Base-by-base conservation (phyloP, 768 basidiomycete genomes). In the Phylloporus sp. region DNA sequence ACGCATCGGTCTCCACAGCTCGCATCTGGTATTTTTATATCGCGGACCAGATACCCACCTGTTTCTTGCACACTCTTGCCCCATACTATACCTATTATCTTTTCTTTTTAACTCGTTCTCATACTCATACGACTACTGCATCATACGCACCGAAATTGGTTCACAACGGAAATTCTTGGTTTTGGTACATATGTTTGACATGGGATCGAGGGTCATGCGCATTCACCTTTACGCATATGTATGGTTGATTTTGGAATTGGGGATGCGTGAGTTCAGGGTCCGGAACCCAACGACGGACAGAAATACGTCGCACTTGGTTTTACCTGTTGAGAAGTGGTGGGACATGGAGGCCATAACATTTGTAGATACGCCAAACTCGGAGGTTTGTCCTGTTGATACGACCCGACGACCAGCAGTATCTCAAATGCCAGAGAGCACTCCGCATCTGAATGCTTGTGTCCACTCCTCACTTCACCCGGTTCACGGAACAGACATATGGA, bases 41-140 rank as follows among this genome's bases (percentile, higher is more conserved):
- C 44, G 33, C 11, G 40, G 35, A 50, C 39, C 17, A 44, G 38
- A 62, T 56, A 61, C 56, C 59, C 50, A 26, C 38, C 6, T 44
- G 41, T 38, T 48, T 43, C 39, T 8, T 48, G 24, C 17, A 50
- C 33, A 17, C 13, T 35, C 22, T 40, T 40, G 21, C 4, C n/a
- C 11, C 38, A 34, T 33, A 11, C 3, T 34, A 44, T 35, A 39
- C 33, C 44, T 20, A 26, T 5, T 44, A n/a, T 29, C 20, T 34
- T 13, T 23, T 18, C 36, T 15, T 27, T 38, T 26, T 22, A 17
- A 34, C 22, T 38, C 13, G 23, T 34, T 27, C n/a, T 36, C 26
- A 21, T 34, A 11, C 7, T 28, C 35, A 24, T 28, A 21, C 38
- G 43, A 34, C 15, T 38, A 15, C 38, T 45, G 38, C 41, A 36